Conservation (phyloP, 305 asterid species). For the Fraxinus latifolia region DNA sequence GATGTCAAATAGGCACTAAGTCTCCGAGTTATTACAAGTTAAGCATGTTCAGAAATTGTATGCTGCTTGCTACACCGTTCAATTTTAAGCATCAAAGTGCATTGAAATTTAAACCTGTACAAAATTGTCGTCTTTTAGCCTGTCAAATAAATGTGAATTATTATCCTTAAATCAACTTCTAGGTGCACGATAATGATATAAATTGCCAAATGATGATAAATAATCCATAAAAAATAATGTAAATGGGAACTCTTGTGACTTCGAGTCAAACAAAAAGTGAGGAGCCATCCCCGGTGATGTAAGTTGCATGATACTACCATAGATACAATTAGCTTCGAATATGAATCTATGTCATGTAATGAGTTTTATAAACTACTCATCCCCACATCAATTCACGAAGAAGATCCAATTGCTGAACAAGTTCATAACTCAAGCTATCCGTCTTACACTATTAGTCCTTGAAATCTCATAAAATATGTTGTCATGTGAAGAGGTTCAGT, state of each 20-base stretch:
- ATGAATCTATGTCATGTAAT: slow-evolving; percentile 2
- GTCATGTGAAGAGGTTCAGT: not conserved
- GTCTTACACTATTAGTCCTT: slow-evolving; percentile 6
- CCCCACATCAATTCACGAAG: not conserved
- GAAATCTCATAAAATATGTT: not conserved
- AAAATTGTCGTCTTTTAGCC: not conserved
- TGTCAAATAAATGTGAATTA: not conserved
- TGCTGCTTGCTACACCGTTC: not conserved
- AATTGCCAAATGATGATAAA: slow-evolving; percentile 1
- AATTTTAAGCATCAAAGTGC: not conserved
- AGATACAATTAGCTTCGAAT: not conserved
- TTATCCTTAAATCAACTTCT: not conserved
- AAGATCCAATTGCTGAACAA: slow-evolving; percentile 5
- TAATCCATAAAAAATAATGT: not conserved
- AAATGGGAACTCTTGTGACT: not conserved
- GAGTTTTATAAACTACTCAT: not conserved
- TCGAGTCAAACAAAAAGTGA: not conserved
- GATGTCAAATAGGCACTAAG: not conserved
- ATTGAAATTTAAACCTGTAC: not conserved
- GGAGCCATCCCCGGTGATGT: not conserved
- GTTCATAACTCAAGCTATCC: not conserved
- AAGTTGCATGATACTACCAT: not conserved
- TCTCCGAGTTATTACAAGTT: slow-evolving; percentile 22
- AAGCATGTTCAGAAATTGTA: not conserved
- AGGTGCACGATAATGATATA: not conserved